Evolutionary conservation across 306 rosid species (phyloP).

Genomic region (Psophocarpus tetragonolobus): DNA sequence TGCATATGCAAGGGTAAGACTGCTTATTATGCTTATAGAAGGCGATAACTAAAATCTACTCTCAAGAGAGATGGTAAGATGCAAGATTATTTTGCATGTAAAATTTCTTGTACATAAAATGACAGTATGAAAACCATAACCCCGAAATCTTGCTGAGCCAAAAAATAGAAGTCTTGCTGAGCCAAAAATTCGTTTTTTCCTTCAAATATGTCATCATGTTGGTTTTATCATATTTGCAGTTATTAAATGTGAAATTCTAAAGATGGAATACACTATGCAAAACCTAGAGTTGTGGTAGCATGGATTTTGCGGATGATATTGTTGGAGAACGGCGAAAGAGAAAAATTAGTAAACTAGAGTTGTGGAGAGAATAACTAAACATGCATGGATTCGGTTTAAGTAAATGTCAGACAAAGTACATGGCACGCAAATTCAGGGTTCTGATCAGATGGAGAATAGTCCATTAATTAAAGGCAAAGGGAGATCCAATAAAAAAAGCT

Average conservation of each 20-base stretch:
- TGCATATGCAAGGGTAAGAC: too few relatives aligned
- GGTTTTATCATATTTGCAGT: background rate
- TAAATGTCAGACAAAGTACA: background rate
- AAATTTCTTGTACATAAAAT: conserved; percentile 2
- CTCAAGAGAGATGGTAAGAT: background rate
- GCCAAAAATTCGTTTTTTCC: background rate
- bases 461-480: background rate
- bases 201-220: background rate
- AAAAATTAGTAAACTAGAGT: background rate
- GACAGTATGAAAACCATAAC: background rate
- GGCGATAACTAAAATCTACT: too few relatives aligned
- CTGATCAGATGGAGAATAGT: background rate
- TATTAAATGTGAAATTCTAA: conserved; percentile 21
- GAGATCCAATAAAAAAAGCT: background rate
- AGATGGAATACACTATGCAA: background rate
- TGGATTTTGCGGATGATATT: background rate
- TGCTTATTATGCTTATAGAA: too few relatives aligned
- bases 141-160: background rate
- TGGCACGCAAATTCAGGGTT: background rate
- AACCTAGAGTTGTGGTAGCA: background rate
- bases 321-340: background rate
- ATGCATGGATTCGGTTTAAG: background rate
- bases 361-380: background rate
- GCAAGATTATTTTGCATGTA: background rate
- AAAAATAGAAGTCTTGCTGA: background rate